Evolutionary conservation across 1,284 basidiomycete genomes (phyloP).

Genomic region (Stereum hirsutum): DNA sequence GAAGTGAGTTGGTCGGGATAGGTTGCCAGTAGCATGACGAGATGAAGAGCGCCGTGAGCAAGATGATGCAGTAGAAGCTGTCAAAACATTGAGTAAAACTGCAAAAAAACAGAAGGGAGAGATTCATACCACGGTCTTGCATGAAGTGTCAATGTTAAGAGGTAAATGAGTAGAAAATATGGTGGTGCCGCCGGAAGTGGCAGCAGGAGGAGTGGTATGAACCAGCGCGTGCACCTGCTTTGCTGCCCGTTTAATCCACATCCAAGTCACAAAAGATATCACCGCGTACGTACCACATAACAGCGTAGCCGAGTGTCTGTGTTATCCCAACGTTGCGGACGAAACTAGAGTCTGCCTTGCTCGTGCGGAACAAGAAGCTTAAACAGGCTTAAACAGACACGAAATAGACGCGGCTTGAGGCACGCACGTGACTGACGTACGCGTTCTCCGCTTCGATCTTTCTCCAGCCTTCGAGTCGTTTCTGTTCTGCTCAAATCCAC

Average conservation of each 20-base stretch:
- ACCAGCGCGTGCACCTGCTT: constrained; percentile 74
- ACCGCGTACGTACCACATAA: no score
- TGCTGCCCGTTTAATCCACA: no score
- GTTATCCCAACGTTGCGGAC: no score
- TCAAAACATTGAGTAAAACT: background rate
- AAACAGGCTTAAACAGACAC: no score
- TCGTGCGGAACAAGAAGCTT: no score
- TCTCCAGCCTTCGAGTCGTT: constrained; percentile 1
- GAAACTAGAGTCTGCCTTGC: no score
- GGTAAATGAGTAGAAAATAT: constrained; percentile 63
- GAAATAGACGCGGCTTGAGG: background rate
- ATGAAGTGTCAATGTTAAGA: constrained; percentile 66
- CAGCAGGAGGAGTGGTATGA: constrained; percentile 63
- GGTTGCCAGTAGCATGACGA: constrained; percentile 84
- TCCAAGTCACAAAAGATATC: no score
- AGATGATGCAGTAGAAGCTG: constrained; percentile 77
- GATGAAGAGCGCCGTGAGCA: constrained; percentile 68
- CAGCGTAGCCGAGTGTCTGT: no score
- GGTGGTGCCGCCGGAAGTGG: constrained; percentile 73
- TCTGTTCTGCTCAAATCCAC: background rate
- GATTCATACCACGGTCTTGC: constrained; percentile 66
- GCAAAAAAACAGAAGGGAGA: background rate
- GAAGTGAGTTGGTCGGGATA: constrained; percentile 49
- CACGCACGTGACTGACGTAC: background rate
- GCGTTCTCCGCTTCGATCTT: background rate